Base-by-base conservation (phyloP, 2,329 filamentous ascomycete species). In the Alternaria angustiovoidea region DNA sequence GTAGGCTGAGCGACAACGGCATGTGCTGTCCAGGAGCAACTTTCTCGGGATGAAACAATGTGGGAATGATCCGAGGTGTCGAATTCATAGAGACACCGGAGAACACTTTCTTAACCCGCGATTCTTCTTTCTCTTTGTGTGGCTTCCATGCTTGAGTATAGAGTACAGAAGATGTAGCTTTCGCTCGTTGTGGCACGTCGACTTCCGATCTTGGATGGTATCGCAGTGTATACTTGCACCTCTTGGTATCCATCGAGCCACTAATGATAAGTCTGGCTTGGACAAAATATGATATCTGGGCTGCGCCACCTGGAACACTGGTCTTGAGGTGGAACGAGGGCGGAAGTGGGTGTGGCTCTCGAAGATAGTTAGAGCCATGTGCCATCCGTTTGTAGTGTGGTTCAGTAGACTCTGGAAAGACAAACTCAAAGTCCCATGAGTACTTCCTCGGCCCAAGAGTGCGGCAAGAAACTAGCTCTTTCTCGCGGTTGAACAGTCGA, bases 361-460 rank as follows among this genome's bases (percentile, higher is more conserved):
- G 70, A 18, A 64, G 51, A 51, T 76, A 78, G 41, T 72, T 72
- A 14, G 69, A 59, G 14, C 71, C 71, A 43, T 74, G 69, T 16
- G 63, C 53, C 42, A 72, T 67, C 41, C 70, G 66, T 8, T 73
- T 73, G 55, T 66, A 73, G 14, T 63, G 67, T 49, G 68, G 65
- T 43, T 72, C 66, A 0, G 76, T 78, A n/a, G 56, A 57, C 5
- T 70, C 65, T 20, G 76, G 76, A 47, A 78, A 76, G 14, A 64
- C 64, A 62, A 77, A 78, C n/a, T 75, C 71, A 57, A 79, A 78
- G 2, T 65, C 51, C 75, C 75, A 78, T 8, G 64, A 70, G 26
- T 75, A 69, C 41, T 77, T 76, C 28, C 70, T 71, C 14, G 70
- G 52, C n/a, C 41, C 54, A 11, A 75, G 59, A 16, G 54, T 66